A percentile compares a stretch with the other conserved stretches of the same genome.
These are phyloP conservation scores for Exserohilum turcica DNA, from an alignment of 2,329 filamentous ascomycete genomes.

Conservation along the genomic window DNA sequence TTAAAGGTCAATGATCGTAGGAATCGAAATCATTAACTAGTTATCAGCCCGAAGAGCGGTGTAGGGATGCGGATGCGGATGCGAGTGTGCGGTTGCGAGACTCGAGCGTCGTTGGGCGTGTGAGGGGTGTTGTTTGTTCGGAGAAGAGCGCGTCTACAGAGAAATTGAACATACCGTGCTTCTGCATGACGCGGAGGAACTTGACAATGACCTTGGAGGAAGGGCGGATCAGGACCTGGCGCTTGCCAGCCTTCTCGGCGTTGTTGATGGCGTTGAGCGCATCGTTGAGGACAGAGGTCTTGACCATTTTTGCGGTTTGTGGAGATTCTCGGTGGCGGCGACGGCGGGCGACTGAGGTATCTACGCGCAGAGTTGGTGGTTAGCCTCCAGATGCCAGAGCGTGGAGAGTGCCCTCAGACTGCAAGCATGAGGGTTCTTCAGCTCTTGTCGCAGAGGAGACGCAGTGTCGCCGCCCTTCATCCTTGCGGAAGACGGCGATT, in stretches of 20 bases:
- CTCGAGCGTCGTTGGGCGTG: neutral
- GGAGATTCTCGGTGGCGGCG: constrained; percentile 79
- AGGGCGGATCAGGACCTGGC: constrained; percentile 97
- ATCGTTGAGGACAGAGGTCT: constrained; percentile 99
- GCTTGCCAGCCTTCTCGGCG: constrained; percentile 98
- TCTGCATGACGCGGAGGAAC: constrained; percentile 99
- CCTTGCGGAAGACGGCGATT: constrained; percentile 45
- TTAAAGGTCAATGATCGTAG: constrained; percentile 99
- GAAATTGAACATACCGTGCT: constrained; percentile 79
- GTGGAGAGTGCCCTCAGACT: constrained; percentile 67
- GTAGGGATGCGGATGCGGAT: constrained; percentile 27
- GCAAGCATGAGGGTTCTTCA: constrained; percentile 68
- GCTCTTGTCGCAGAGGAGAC: constrained; percentile 60
- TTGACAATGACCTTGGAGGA: constrained; percentile 99
- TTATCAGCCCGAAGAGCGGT: constrained; percentile 91
- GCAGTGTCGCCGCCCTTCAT: constrained; percentile 54
- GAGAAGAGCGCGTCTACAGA: constrained; percentile 10
- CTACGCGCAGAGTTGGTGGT: constrained; percentile 53
- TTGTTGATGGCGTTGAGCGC: constrained; percentile 99
- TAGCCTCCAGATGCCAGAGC: constrained; percentile 71
- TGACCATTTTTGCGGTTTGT: constrained; percentile 85
- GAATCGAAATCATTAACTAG: constrained; percentile 90
- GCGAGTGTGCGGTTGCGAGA: neutral
- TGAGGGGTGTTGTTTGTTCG: constrained; percentile 16
- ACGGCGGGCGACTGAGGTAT: constrained; percentile 63